A percentile compares a stretch with the other conserved stretches of the same genome.
Conservation (phyloP, 768 basidiomycete species). For the Suillus luteus region DNA sequence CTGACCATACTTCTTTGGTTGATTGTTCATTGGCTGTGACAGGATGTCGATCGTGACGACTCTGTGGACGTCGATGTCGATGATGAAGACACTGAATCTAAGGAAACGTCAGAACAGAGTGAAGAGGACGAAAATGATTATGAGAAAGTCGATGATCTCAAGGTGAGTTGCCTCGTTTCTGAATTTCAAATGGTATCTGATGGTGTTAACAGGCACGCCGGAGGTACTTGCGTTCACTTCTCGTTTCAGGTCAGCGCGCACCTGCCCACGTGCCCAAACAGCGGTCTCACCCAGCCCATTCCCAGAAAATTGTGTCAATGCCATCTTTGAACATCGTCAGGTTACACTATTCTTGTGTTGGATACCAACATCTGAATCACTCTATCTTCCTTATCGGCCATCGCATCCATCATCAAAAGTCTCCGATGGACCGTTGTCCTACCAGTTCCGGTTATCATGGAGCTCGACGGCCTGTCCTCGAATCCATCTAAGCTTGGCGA, state of each 20-base stretch:
- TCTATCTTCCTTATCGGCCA: slow-evolving; percentile 74
- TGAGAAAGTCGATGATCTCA: slow-evolving; percentile 75
- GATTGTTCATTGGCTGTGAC: slow-evolving; percentile 6
- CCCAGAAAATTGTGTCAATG: slow-evolving; percentile 35
- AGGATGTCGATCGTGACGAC: slow-evolving; percentile 75
- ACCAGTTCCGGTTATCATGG: slow-evolving; percentile 94
- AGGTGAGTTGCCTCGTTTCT: slow-evolving; percentile 48
- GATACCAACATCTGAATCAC: slow-evolving; percentile 98
- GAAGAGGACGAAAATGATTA: slow-evolving; percentile 69
- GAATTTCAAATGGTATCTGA: slow-evolving; percentile 16
- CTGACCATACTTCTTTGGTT: background rate
- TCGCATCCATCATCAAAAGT: slow-evolving; percentile 77
- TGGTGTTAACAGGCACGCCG: slow-evolving; percentile 59
- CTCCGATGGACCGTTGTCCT: slow-evolving; percentile 85
- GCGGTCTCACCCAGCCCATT: slow-evolving; percentile 30
- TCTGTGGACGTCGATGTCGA: slow-evolving; percentile 72
- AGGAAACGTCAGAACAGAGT: slow-evolving; percentile 44
- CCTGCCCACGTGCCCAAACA: slow-evolving; percentile 29
- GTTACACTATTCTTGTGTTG: slow-evolving; percentile 88
- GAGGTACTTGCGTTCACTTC: slow-evolving; percentile 69
- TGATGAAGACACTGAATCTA: slow-evolving; percentile 47
- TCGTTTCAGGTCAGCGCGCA: slow-evolving; percentile 46
- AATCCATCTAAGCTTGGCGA: slow-evolving; percentile 69
- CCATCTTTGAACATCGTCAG: slow-evolving; percentile 65
- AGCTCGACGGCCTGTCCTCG: slow-evolving; percentile 86